phyloP scores from a whole-genome alignment of 2,329 filamentous ascomycete species.

The Ceratocystis ficicola region DNA sequence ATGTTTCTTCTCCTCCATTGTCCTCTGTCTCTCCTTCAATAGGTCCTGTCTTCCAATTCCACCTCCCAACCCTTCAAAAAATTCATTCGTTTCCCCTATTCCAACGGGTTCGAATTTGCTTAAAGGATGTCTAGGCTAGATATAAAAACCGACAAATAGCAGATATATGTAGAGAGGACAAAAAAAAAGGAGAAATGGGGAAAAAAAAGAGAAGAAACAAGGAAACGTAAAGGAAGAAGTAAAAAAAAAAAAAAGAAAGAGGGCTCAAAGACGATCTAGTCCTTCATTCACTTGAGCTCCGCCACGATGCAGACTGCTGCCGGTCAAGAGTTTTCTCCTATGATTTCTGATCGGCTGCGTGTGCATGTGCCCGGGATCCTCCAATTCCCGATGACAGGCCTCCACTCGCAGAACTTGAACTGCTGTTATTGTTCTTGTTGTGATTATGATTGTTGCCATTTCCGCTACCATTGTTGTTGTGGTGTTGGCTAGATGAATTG shows the following conservation, averaged over 20 bases:
- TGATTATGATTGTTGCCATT: conserved; percentile 6
- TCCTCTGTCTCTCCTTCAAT: too few species aligned
- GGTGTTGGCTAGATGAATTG: conserved; percentile 26
- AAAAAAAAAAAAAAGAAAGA: conserved; percentile 2
- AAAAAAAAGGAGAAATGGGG: not conserved
- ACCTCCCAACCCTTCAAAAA: too few species aligned
- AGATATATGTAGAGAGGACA: too few species aligned
- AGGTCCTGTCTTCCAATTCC: too few species aligned
- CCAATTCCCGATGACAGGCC: not conserved
- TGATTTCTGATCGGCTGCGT: conserved; percentile 17
- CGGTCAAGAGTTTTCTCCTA: conserved; percentile 11
- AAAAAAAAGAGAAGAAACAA: too few species aligned
- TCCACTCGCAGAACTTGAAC: conserved; percentile 4
- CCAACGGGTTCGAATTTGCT: too few species aligned
- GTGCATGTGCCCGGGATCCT: conserved; percentile 15
- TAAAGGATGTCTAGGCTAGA: too few species aligned
- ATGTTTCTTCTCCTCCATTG: too few species aligned
- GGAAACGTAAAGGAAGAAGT: too few species aligned
- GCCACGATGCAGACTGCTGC: not conserved
- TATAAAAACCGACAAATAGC: too few species aligned
- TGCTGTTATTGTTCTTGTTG: conserved; percentile 7
- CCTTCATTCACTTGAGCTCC: not conserved
- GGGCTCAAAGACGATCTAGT: not conserved
- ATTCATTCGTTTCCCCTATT: too few species aligned
- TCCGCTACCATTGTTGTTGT: conserved; percentile 29